Conservation (phyloP, 352 stramenopile genomes). For the Pythium insidiosum region DNA sequence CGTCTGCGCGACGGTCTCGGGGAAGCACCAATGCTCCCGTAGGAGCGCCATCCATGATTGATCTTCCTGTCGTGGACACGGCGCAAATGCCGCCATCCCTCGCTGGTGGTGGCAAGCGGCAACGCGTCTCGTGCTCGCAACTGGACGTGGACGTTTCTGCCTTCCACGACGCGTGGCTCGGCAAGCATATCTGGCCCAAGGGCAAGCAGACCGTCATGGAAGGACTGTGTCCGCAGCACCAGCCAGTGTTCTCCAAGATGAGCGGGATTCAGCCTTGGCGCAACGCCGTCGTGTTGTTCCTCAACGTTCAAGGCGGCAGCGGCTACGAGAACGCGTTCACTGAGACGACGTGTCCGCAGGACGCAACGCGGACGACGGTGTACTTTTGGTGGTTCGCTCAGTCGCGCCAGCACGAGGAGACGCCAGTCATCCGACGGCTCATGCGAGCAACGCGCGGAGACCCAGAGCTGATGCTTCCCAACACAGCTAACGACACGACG, state of each 20-base stretch:
- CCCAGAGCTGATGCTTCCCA: constrained; percentile 19
- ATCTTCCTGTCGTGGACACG: constrained; percentile 2
- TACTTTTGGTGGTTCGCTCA: constrained; percentile 59
- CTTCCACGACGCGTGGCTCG: constrained; percentile 43
- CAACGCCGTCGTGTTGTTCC: constrained; percentile 48
- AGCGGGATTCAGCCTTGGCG: constrained; percentile 41
- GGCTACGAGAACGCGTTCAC: constrained; percentile 46
- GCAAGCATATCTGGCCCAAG: constrained; percentile 37
- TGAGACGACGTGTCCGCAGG: constrained; percentile 1
- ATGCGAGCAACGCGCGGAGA: constrained; percentile 19
- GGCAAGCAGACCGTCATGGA: constrained; percentile 48
- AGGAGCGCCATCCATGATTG: too few species aligned
- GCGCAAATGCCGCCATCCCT: neutral
- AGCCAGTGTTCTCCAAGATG: constrained; percentile 27
- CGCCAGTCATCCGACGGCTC: constrained; percentile 25
- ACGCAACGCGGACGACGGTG: constrained; percentile 12
- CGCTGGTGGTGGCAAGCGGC: neutral
- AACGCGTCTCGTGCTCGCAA: constrained; percentile 7
- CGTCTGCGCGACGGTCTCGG: too few species aligned
- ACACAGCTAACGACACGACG: neutral
- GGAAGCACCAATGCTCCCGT: too few species aligned
- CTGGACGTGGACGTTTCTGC: constrained; percentile 25
- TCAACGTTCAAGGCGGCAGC: constrained; percentile 28
- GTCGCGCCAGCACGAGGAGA: constrained; percentile 17
- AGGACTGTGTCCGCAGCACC: constrained; percentile 23